Percentiles rank a stretch among this genome's conserved stretches.
These are phyloP conservation scores for Blepharisma japonicum DNA, from an alignment of 73 alveolate genomes.

Conservation along the genomic window DNA sequence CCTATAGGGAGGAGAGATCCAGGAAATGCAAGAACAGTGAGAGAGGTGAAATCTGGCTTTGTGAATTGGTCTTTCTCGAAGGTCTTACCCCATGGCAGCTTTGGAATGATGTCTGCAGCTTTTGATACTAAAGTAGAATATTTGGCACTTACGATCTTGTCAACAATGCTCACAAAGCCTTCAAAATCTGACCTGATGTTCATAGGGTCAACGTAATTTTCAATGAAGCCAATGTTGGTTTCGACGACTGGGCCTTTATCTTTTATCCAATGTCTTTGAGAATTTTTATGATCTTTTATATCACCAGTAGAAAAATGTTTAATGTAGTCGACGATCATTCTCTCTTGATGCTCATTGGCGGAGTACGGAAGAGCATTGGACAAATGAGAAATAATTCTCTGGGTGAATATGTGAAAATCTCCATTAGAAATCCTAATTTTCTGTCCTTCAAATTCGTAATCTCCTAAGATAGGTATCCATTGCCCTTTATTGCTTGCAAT, in stretches of 20 bases:
- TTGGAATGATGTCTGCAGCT: slow-evolving; percentile 63
- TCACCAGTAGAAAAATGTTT: slow-evolving; percentile 69
- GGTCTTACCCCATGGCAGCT: slow-evolving; percentile 95
- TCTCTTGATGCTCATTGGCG: slow-evolving; percentile 60
- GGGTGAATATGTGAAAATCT: slow-evolving; percentile 73
- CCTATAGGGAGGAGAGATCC: slow-evolving; percentile 89
- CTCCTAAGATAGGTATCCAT: neutral
- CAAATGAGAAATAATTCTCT: slow-evolving; percentile 60
- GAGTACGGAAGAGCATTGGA: slow-evolving; percentile 54
- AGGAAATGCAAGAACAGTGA: slow-evolving; percentile 84
- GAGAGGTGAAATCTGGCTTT: slow-evolving; percentile 85
- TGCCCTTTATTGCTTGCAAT: slow-evolving; percentile 1
- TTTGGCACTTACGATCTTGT: slow-evolving; percentile 69
- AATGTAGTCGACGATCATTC: slow-evolving; percentile 61
- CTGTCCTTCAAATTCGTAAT: slow-evolving; percentile 38
- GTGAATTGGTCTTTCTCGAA: slow-evolving; percentile 80
- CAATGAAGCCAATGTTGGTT: slow-evolving; percentile 87
- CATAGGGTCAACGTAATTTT: slow-evolving; percentile 84
- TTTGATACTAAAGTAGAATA: slow-evolving; percentile 67
- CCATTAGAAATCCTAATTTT: slow-evolving; percentile 68
- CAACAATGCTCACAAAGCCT: slow-evolving; percentile 89
- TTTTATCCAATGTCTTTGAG: slow-evolving; percentile 80
- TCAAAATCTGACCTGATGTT: slow-evolving; percentile 86
- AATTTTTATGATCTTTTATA: slow-evolving; percentile 58
- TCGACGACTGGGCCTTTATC: slow-evolving; percentile 68